Base-by-base conservation (phyloP, 306 rosid species). In the Prunus padus region DNA sequence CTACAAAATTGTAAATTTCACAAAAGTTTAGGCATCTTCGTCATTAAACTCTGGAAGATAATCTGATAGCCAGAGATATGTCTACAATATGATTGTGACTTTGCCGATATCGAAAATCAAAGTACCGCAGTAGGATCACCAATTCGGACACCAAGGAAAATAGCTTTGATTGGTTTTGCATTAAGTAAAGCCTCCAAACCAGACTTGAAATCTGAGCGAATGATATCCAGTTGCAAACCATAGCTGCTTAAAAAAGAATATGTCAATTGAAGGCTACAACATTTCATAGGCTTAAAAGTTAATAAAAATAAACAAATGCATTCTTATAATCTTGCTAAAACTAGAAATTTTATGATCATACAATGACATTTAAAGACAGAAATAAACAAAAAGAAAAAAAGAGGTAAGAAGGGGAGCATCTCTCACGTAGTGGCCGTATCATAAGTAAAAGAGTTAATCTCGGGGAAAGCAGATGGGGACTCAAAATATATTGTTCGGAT, bases 101-200 rank as follows among this genome's bases (percentile, higher is more conserved):
- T 70, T 56, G 20, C 61, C 5, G 28, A 82, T 70, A 71, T 64
- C 49, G 75, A 68, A 61, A 70, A 64, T 65, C 47, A 79, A 71
- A 54, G 73, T 95, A 95, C 97, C 91, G 97, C 97, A n/a, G 98
- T 92, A 81, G 98, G 98, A 83, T 95, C 97, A 67, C 97, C 98
- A 55, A 92, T 92, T 69, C 97, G 96, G 65, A 92, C 98, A 69
- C 98, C 98, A 62, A 95, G 97, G 78, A 95, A 92, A 86, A 92
- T 92, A 71, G 96, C 98, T 82, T 93, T 85, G 65, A 95, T 81
- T 45, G 97, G 98, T 59, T 84, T 90, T 30, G 81, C 73, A 70
- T 90, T 92, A 20, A 95, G 82, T 84, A 95, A 85, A 80, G 85
- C 82, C 88, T 95, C 97, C 91, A 95, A 84, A 76, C 97, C 97